Evolutionary conservation across 371 early-diverging fungal species (phyloP).

Genomic region (Sporodiniella umbellata): DNA sequence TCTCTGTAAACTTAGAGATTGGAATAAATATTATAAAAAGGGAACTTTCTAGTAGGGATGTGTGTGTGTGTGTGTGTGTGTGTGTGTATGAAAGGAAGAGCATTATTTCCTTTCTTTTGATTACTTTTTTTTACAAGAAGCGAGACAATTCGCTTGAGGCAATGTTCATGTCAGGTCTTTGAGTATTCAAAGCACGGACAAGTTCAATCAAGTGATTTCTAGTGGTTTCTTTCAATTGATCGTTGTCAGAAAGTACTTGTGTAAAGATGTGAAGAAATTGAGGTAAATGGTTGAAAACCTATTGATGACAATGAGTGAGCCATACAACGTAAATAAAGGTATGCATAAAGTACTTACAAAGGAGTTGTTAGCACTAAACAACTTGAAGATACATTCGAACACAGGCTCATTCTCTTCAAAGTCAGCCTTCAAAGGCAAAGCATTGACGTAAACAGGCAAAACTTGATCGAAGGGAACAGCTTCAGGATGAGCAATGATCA

Average conservation of each 20-base stretch:
- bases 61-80: no score
- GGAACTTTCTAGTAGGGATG: background rate
- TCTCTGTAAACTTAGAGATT: no score
- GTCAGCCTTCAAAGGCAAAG: conserved; percentile 76
- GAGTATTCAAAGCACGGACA: conserved; percentile 45
- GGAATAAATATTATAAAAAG: conserved; percentile 1
- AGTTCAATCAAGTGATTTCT: conserved; percentile 57
- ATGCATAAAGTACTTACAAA: conserved; percentile 24
- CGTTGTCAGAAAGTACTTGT: conserved; percentile 47
- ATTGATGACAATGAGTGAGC: conserved; percentile 54
- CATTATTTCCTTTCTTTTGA: background rate
- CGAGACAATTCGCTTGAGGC: conserved; percentile 34
- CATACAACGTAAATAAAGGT: no score
- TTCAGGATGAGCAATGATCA: conserved; percentile 57
- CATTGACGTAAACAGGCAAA: conserved; percentile 68
- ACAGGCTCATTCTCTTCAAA: conserved; percentile 79
- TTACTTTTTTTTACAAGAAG: conserved; percentile 24
- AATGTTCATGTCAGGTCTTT: conserved; percentile 39
- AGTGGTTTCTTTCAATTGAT: conserved; percentile 51
- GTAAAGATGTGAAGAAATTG: conserved; percentile 44
- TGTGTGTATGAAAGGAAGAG: no score
- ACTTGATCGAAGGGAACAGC: conserved; percentile 73
- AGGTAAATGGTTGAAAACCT: conserved; percentile 17
- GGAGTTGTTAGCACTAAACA: conserved; percentile 56
- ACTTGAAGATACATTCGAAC: conserved; percentile 60